These are phyloP conservation scores for Candida sanyaensis DNA, from an alignment of 1,139 yeast species.

Conservation along the genomic window DNA sequence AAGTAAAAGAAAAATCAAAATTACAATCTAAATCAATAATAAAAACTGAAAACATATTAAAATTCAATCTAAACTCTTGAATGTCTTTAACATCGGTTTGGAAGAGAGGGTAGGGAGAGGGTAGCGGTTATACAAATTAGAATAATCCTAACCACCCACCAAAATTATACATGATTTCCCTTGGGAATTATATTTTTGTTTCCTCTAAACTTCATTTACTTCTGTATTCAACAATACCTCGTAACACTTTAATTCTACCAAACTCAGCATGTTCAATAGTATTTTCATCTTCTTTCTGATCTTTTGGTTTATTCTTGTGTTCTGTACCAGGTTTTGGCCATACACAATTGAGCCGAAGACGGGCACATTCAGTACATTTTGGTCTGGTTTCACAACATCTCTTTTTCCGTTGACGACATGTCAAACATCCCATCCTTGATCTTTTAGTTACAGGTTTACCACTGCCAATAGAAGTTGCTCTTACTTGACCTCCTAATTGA, in stretches of 20 bases:
- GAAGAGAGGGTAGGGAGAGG: too few species aligned
- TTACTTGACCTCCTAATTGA: background rate
- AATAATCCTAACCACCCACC: too few species aligned
- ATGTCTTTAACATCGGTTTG: too few species aligned
- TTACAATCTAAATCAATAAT: background rate
- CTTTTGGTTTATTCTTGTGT: slow-evolving; percentile 50
- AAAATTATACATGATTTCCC: too few species aligned
- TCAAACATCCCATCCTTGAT: slow-evolving; percentile 48
- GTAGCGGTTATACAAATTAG: too few species aligned
- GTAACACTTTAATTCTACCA: slow-evolving; percentile 60
- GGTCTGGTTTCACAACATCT: slow-evolving; percentile 48
- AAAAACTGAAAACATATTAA: too few species aligned
- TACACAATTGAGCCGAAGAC: slow-evolving; percentile 44
- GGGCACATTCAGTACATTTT: slow-evolving; percentile 42
- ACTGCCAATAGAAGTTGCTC: background rate
- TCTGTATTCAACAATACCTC: slow-evolving; percentile 59
- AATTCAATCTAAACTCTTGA: too few species aligned
- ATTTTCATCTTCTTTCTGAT: slow-evolving; percentile 48
- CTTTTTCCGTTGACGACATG: slow-evolving; percentile 48
- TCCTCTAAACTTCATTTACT: slow-evolving; percentile 13
- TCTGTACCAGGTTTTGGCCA: slow-evolving; percentile 56
- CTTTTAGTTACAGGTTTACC: slow-evolving; percentile 29
- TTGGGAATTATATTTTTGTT: background rate
- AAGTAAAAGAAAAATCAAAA: background rate
- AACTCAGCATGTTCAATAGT: slow-evolving; percentile 52